Evolutionary conservation across 257 asterid species (phyloP).

Genomic region (Nicotiana attenuata): DNA sequence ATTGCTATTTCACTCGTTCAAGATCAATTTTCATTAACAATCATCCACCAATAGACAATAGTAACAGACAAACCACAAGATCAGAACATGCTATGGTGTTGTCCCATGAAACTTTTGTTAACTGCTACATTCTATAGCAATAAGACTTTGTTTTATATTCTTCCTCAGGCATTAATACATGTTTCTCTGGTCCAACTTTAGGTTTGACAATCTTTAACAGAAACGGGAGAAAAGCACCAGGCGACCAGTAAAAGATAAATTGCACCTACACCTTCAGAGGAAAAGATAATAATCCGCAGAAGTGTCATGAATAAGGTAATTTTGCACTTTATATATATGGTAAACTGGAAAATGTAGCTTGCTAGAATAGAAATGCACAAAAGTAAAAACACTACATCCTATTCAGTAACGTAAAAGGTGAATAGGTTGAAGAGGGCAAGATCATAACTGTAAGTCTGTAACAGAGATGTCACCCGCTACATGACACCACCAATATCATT

Average conservation of each 20-base stretch:
- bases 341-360: not conserved
- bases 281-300: not conserved
- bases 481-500: not conserved
- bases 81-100: not conserved
- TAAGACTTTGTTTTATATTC: not conserved
- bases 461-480: not conserved
- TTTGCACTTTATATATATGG: not conserved
- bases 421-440: not conserved
- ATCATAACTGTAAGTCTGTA: not conserved
- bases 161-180: not conserved
- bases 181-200: not conserved
- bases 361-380: not conserved
- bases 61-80: not conserved
- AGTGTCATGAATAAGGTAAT: not conserved
- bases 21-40: conserved; percentile 6
- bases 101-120: not conserved
- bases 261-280: not conserved
- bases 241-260: not conserved
- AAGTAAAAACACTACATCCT: not conserved
- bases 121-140: not conserved
- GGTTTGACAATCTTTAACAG: not conserved
- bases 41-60: not conserved
- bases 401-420: not conserved
- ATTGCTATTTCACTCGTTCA: not conserved
- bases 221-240: not conserved